Evolutionary conservation across 352 stramenopile species (phyloP).

Genomic region (Phytophthora macrochlamydospora): DNA sequence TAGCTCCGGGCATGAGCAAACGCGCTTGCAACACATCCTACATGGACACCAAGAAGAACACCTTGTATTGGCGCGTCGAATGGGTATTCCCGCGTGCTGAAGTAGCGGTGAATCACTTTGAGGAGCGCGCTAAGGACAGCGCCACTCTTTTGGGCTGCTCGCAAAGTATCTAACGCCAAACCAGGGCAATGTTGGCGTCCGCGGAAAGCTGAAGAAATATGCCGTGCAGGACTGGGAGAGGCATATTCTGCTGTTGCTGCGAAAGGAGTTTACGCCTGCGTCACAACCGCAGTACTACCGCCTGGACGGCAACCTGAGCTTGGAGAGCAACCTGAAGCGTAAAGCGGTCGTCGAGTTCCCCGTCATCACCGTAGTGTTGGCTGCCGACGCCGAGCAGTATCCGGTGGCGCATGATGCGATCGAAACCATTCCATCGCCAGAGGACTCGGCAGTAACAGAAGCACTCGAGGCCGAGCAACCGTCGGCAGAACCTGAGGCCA

Average conservation of each 20-base stretch:
- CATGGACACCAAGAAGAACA: constrained; percentile 67
- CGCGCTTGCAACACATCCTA: constrained; percentile 75
- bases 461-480: constrained; percentile 7
- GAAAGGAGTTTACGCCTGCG: constrained; percentile 79
- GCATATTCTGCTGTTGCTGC: constrained; percentile 63
- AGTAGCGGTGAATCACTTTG: constrained; percentile 47
- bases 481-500: constrained; percentile 7
- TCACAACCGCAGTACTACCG: constrained; percentile 76
- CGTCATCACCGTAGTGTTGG: constrained; percentile 62
- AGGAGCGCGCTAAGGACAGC: constrained; percentile 58
- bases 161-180: constrained; percentile 60
- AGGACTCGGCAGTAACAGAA: constrained; percentile 3
- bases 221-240: constrained; percentile 56
- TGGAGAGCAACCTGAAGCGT: constrained; percentile 79
- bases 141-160: constrained; percentile 66
- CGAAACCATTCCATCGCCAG: constrained; percentile 42
- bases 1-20: constrained; percentile 86
- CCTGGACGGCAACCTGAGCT: constrained; percentile 57
- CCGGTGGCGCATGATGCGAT: constrained; percentile 70
- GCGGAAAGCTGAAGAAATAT: constrained; percentile 78
- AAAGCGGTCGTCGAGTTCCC: constrained; percentile 86
- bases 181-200: constrained; percentile 70
- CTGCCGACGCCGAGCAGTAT: constrained; percentile 55
- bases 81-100: constrained; percentile 70
- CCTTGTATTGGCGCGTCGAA: constrained; percentile 80